Percentiles rank a stretch among this genome's conserved stretches.
phyloP scores from a whole-genome alignment of 169 alveolate genomes.

The Plasmodium fragile region DNA sequence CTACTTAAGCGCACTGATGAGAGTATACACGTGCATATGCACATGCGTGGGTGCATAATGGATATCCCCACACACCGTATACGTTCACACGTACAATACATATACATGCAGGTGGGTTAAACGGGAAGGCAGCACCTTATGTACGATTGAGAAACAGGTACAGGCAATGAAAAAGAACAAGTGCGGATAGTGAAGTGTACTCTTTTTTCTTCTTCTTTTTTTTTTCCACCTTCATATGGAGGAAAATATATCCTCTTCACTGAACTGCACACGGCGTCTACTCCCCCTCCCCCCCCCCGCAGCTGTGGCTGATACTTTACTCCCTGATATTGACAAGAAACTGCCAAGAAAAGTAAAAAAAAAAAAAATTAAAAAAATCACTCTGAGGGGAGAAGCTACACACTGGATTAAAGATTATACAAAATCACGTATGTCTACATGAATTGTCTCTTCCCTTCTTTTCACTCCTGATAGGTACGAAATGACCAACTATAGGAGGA shows the following conservation, averaged over 20 bases:
- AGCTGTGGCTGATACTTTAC: constrained; percentile 69
- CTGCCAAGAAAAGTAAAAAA: constrained; percentile 65
- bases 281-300: not conserved
- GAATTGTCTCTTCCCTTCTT: not conserved
- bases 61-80: not conserved
- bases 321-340: constrained; percentile 34
- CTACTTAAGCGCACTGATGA: not conserved
- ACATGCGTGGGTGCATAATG: not conserved
- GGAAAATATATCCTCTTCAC: not conserved
- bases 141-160: constrained; percentile 65
- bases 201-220: not conserved
- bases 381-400: not conserved
- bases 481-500: constrained; percentile 73
- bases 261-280: not conserved
- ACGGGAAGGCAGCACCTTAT: constrained; percentile 27
- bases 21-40: not conserved
- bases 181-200: not conserved
- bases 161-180: not conserved
- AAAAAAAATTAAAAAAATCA: not conserved
- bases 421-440: not conserved
- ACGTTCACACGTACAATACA: not conserved
- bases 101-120: constrained; percentile 43
- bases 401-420: not conserved
- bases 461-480: constrained; percentile 29
- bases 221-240: not conserved